Evolutionary conservation across 176 grass and related monocot species (phyloP).

Genomic region (Triticum turgidum): DNA sequence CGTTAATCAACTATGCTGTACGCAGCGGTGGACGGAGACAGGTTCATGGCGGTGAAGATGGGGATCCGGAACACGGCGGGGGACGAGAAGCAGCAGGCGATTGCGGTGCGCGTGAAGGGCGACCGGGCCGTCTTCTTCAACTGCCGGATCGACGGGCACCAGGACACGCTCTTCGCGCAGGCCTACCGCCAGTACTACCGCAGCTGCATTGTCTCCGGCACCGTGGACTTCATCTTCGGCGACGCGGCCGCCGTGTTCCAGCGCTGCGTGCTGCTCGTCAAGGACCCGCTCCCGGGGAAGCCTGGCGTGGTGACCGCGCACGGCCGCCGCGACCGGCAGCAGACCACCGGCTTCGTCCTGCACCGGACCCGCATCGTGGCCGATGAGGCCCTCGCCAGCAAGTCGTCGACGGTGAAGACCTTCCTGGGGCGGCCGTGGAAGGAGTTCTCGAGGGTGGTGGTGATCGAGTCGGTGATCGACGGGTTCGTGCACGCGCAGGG

Average conservation of each 20-base stretch:
- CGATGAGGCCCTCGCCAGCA: conserved; percentile 35
- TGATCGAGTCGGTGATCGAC: conserved; percentile 68
- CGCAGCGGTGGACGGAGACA: conserved; percentile 64
- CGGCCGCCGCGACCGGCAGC: conserved; percentile 56
- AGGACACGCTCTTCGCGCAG: conserved; percentile 88
- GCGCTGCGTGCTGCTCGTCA: conserved; percentile 67
- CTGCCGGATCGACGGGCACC: conserved; percentile 84
- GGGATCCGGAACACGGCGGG: conserved; percentile 86
- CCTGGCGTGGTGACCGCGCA: conserved; percentile 73
- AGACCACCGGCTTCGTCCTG: conserved; percentile 82
- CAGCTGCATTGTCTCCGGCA: conserved; percentile 79
- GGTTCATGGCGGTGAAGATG: conserved; percentile 61
- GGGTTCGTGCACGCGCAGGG: conserved; percentile 63
- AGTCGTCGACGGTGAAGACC: neutral
- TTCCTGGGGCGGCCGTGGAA: conserved; percentile 85
- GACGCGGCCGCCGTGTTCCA: conserved; percentile 84
- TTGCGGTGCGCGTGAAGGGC: conserved; percentile 70
- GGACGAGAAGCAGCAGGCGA: conserved; percentile 56
- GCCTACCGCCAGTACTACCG: conserved; percentile 88
- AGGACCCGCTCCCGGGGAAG: conserved; percentile 51
- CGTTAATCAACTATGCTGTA: neutral
- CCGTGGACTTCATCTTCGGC: conserved; percentile 89
- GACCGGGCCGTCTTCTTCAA: conserved; percentile 75
- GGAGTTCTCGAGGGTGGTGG: conserved; percentile 57
- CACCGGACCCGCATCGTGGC: conserved; percentile 61